Percentiles rank a stretch among this genome's conserved stretches.
Conservation (phyloP, 495 filamentous ascomycete genomes). For the Penicillium salamii region DNA sequence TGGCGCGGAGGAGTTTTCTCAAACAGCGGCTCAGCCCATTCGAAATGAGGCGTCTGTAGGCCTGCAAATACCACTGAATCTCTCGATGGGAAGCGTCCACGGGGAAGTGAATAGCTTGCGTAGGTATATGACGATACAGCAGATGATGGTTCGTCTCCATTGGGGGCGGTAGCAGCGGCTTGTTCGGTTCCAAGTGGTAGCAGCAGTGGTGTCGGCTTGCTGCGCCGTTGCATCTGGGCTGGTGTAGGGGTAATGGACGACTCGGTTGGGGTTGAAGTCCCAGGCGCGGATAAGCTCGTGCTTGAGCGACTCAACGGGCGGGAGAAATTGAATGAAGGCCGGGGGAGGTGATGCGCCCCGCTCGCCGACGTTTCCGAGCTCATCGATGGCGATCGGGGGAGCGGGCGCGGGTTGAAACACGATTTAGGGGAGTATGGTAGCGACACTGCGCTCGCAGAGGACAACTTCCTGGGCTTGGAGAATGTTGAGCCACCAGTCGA, state of each 20-base stretch:
- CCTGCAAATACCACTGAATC: conserved; percentile 66
- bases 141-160: conserved; percentile 36
- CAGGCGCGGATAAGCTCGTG: conserved; percentile 50
- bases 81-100: conserved; percentile 72
- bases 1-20: conserved; percentile 49
- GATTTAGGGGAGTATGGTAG: conserved; percentile 63
- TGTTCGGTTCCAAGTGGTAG: conserved; percentile 29
- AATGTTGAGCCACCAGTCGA: conserved; percentile 52
- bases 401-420: conserved; percentile 47
- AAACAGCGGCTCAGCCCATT: conserved; percentile 57
- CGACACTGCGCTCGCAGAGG: conserved; percentile 62
- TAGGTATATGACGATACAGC: conserved; percentile 76
- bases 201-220: conserved; percentile 40
- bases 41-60: conserved; percentile 55
- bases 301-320: conserved; percentile 79
- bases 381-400: conserved; percentile 73
- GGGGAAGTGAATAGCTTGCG: conserved; percentile 76
- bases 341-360: conserved; percentile 57
- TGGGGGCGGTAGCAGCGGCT: conserved; percentile 4
- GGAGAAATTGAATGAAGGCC: conserved; percentile 89
- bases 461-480: conserved; percentile 57
- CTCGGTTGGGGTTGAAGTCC: conserved; percentile 28
- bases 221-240: conserved; percentile 30
- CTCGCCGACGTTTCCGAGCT: conserved; percentile 69
- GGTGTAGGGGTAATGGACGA: conserved; percentile 3